Evolutionary conservation across 148 eudicot genomes (phyloP), one percentile per base, ranked within the genome.

Genomic region (Euryodendron excelsum): DNA sequence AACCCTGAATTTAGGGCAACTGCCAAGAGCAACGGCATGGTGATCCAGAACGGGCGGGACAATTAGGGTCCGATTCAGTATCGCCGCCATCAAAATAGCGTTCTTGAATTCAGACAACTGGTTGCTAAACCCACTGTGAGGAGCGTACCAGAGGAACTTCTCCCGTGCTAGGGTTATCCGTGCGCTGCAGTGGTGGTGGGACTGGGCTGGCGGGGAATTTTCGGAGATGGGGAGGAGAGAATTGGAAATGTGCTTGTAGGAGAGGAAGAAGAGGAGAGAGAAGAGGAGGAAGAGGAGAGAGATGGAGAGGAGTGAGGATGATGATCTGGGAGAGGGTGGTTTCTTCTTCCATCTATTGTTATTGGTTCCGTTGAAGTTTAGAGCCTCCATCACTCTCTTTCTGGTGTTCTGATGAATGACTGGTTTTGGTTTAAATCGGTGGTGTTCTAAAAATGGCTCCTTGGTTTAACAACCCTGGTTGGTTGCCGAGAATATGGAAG

Each of bases 61-160:
- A 67, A 95, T 75, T 15, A 95, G 74, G 20, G 96, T 93, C 20
- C 98, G 92, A 79, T 95, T 91, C 5, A 93, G 87, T 27, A 95
- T 89, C 0, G 79, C 85, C 1, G 98, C 87, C 85, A 95, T 79
- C 14, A 93, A 47, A 77, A 93, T 2, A 5, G 96, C 94, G 71
- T 91, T 90, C 68, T 88, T 90, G 87, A 95, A 80, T 84, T 93
- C 96, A 10, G 93, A 88, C n/a, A 95, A 80, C 88, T 95, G 97
- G 79, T 95, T 95, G 87, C 92, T 93, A 88, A 95, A 95, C 31
- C 99, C 99, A 66, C 97, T 95, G 84, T 95, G 99, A 0, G 99
- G 97, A 0, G 96, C 92, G 77, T 95, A 95, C 88, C 80, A 89
- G 13, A 91, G 78, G 82, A 90, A 93, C 74, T 82, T 93, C n/a